These are phyloP conservation scores for Endocarpon pusillum DNA, from an alignment of 495 filamentous ascomycete genomes.

Conservation along the genomic window DNA sequence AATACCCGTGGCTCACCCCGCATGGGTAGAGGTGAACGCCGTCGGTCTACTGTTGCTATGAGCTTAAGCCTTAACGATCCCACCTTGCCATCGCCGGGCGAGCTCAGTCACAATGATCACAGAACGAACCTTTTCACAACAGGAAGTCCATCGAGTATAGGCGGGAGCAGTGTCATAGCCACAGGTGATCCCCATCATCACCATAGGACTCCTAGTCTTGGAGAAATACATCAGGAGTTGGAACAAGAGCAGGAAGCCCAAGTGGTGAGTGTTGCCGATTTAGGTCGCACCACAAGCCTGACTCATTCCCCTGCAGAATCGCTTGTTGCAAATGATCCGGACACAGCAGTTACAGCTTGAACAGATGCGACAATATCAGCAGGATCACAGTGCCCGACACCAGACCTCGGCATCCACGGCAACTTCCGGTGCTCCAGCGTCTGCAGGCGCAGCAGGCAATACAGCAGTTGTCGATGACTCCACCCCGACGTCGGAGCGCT, in stretches of 20 bases:
- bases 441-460: slow-evolving; percentile 4
- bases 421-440: slow-evolving; percentile 9
- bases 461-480: slow-evolving; percentile 48
- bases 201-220: slow-evolving; percentile 59
- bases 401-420: slow-evolving; percentile 19
- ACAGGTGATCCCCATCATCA: slow-evolving; percentile 42
- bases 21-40: slow-evolving; percentile 33
- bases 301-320: slow-evolving; percentile 46
- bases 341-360: slow-evolving; percentile 72
- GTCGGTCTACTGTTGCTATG: slow-evolving; percentile 53
- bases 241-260: slow-evolving; percentile 93
- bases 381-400: slow-evolving; percentile 17
- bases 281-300: slow-evolving; percentile 1
- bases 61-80: slow-evolving; percentile 61
- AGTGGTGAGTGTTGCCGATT: slow-evolving; percentile 60
- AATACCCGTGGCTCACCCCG: slow-evolving; percentile 37
- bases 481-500: slow-evolving; percentile 48
- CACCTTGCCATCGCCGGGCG: slow-evolving; percentile 38
- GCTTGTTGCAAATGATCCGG: slow-evolving; percentile 77
- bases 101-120: slow-evolving; percentile 31
- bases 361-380: slow-evolving; percentile 34
- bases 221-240: slow-evolving; percentile 89
- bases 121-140: slow-evolving; percentile 33
- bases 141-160: slow-evolving; percentile 38
- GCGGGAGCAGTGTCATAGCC: slow-evolving; percentile 39